A percentile compares a stretch with the other conserved stretches of the same genome.
phyloP scores from a whole-genome alignment of 2,329 filamentous ascomycete genomes.

The Septoria linicola region DNA sequence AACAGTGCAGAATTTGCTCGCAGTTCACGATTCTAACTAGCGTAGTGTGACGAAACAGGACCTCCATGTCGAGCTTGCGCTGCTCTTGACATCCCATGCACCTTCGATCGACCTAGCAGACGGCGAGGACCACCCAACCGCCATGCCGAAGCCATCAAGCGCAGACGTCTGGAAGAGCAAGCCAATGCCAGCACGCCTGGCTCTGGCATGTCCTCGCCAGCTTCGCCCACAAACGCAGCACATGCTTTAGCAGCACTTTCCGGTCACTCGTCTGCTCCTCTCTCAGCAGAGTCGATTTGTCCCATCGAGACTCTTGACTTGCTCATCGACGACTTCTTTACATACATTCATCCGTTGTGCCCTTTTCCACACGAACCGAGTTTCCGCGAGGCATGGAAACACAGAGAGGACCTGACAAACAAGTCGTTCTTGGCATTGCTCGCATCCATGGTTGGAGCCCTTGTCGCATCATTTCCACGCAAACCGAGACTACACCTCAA shows the following conservation, averaged over 20 bases:
- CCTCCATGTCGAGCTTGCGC: conserved; percentile 65
- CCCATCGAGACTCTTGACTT: conserved; percentile 66
- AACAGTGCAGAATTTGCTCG: background rate
- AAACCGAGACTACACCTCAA: conserved; percentile 70
- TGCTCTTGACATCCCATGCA: conserved; percentile 65
- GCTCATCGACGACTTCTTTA: conserved; percentile 79
- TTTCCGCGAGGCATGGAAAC: conserved; percentile 67
- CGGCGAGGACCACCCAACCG: conserved; percentile 65
- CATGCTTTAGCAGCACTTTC: conserved; percentile 54
- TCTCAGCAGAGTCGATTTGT: conserved; percentile 68
- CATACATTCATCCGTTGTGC: conserved; percentile 73
- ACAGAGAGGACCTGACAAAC: conserved; percentile 64
- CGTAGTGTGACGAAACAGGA: conserved; percentile 64
- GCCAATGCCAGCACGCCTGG: conserved; percentile 39
- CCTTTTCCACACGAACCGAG: conserved; percentile 78
- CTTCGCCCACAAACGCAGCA: conserved; percentile 55
- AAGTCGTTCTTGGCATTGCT: conserved; percentile 68
- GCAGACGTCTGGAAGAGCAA: conserved; percentile 51
- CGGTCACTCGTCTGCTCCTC: conserved; percentile 44
- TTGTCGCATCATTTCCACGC: conserved; percentile 75
- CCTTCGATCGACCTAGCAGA: conserved; percentile 62
- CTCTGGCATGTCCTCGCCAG: conserved; percentile 46
- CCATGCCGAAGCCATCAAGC: conserved; percentile 67
- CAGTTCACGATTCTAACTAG: background rate
- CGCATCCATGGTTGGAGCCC: conserved; percentile 69